phyloP scores from a whole-genome alignment of 2,329 filamentous ascomycete genomes.

The Ophiostoma ips region DNA sequence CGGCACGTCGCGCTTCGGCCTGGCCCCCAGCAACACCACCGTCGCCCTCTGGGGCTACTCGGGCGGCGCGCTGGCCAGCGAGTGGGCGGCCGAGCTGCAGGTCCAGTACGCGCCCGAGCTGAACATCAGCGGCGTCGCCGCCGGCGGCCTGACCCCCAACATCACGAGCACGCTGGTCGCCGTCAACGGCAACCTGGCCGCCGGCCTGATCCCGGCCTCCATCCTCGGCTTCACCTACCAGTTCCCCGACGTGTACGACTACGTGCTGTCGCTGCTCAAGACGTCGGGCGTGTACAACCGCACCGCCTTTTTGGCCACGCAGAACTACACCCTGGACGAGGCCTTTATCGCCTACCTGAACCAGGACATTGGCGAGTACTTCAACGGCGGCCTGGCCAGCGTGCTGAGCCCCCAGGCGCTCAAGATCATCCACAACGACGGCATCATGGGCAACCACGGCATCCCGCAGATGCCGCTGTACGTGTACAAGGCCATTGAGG shows the following conservation, averaged over 20 bases:
- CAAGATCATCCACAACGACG: conserved; percentile 19
- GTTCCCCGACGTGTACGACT: conserved; percentile 19
- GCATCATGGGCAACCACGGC: conserved; percentile 24
- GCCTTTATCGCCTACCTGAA: conserved; percentile 19
- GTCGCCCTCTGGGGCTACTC: conserved; percentile 39
- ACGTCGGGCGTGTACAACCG: conserved; percentile 20
- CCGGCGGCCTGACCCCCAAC: conserved; percentile 32
- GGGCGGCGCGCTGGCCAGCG: conserved; percentile 35
- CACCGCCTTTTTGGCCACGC: conserved; percentile 21
- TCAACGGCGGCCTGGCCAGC: conserved; percentile 22
- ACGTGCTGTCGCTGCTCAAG: conserved; percentile 18
- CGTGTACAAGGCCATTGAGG: conserved; percentile 31
- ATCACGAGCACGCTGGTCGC: conserved; percentile 22
- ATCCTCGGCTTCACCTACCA: conserved; percentile 23
- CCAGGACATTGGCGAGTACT: conserved; percentile 27
- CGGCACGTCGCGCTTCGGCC: conserved; percentile 13
- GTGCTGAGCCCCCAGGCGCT: conserved; percentile 12
- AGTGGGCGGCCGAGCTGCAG: conserved; percentile 35
- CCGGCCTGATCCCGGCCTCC: conserved; percentile 25
- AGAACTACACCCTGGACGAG: conserved; percentile 17
- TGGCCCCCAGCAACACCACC: conserved; percentile 20
- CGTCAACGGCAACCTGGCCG: conserved; percentile 19
- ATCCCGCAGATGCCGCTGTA: conserved; percentile 31
- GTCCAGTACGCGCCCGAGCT: conserved; percentile 34
- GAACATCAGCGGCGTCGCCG: conserved; percentile 27